phyloP scores from a whole-genome alignment of 2,329 filamentous ascomycete species.

The Ophiostoma angusticollis region DNA sequence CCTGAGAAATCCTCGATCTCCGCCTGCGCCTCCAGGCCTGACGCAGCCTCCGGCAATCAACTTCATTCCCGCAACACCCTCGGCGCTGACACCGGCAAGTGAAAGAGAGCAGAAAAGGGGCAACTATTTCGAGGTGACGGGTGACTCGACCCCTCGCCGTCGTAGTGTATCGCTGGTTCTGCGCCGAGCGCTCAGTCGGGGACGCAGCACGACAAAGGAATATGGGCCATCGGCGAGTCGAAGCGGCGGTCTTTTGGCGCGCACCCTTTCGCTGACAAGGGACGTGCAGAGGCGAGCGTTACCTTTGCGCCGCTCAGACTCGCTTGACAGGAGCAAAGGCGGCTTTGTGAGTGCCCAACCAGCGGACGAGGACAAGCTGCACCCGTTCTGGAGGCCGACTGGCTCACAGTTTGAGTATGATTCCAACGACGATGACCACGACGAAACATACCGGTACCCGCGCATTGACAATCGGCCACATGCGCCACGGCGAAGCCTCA shows the following conservation, averaged over 20 bases:
- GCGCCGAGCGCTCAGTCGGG: slow-evolving; percentile 30
- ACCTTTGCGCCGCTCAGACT: slow-evolving; percentile 4
- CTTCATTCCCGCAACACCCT: slow-evolving; percentile 51
- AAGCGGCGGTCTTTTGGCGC: slow-evolving; percentile 30
- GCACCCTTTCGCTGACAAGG: slow-evolving; percentile 41
- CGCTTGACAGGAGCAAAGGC: slow-evolving; percentile 16
- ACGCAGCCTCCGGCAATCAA: slow-evolving; percentile 37
- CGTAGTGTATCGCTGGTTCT: slow-evolving; percentile 38
- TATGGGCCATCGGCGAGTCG: slow-evolving; percentile 29
- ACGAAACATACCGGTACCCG: slow-evolving; percentile 33
- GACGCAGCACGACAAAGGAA: slow-evolving; percentile 23
- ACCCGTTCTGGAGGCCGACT: slow-evolving; percentile 50
- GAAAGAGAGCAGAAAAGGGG: slow-evolving; percentile 41
- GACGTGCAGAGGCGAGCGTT: neutral
- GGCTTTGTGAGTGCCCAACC: slow-evolving; percentile 29
- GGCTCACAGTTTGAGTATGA: slow-evolving; percentile 25
- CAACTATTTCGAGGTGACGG: slow-evolving; percentile 36
- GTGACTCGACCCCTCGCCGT: slow-evolving; percentile 18
- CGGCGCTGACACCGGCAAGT: slow-evolving; percentile 40
- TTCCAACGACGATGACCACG: slow-evolving; percentile 22
- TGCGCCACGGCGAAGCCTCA: slow-evolving; percentile 35
- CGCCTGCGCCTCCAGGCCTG: slow-evolving; percentile 24
- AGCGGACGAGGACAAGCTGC: slow-evolving; percentile 40
- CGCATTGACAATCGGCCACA: slow-evolving; percentile 35
- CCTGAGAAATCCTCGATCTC: slow-evolving; percentile 47